Conservation (phyloP, 2,329 filamentous ascomycete species). For the Penicillium sp. region DNA sequence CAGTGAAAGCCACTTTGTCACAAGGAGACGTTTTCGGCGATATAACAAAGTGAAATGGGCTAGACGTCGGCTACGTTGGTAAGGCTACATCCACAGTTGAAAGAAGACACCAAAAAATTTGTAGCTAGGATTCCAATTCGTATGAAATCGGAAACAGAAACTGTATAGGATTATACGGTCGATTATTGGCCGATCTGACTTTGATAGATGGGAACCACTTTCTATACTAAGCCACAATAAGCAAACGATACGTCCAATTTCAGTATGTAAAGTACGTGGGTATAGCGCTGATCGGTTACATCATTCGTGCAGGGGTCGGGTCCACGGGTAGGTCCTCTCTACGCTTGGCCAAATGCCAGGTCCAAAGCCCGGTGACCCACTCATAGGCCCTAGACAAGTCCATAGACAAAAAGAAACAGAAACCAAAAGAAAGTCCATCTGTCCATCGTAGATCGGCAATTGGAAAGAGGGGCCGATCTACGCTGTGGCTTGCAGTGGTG, state of each 20-base stretch:
- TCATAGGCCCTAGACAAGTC: neutral
- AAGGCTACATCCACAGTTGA: neutral
- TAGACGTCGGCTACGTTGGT: neutral
- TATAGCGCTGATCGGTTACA: neutral
- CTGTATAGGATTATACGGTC: neutral
- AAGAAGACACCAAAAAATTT: neutral
- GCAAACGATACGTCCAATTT: neutral
- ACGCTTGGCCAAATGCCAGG: no score
- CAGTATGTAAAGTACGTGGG: neutral
- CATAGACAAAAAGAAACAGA: neutral
- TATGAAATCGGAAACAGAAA: neutral
- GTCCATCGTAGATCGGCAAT: neutral
- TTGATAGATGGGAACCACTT: neutral
- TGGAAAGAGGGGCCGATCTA: neutral
- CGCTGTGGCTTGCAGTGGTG: neutral
- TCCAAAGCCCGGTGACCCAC: no score
- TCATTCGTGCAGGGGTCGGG: neutral
- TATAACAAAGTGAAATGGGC: neutral
- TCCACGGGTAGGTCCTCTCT: no score
- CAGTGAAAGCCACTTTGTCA: conserved; percentile 7
- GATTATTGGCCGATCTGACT: neutral
- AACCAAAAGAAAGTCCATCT: neutral
- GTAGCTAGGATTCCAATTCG: neutral
- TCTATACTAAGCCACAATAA: neutral
- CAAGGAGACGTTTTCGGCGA: neutral